Evolutionary conservation across 495 filamentous ascomycete genomes (phyloP).

Genomic region (Neurospora sp.): DNA sequence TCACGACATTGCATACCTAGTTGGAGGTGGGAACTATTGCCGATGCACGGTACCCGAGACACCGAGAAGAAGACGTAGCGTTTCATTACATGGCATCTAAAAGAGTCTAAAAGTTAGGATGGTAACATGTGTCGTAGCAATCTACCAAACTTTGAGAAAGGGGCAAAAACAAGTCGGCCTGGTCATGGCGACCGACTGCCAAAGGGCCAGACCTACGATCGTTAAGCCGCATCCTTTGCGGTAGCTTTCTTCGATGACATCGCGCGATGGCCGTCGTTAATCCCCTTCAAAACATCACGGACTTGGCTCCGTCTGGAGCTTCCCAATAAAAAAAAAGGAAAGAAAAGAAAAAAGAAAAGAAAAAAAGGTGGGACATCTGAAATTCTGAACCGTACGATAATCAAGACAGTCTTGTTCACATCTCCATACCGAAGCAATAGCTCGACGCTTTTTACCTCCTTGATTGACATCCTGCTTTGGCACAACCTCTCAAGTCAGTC

Average conservation of each 20-base stretch:
- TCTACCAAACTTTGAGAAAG: background rate
- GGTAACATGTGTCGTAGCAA: background rate
- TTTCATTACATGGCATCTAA: background rate
- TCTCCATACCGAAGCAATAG: background rate
- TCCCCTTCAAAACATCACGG: background rate
- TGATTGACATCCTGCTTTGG: background rate
- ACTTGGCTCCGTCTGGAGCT: background rate
- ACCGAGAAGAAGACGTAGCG: background rate
- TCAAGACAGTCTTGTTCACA: background rate
- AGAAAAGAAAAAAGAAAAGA: background rate
- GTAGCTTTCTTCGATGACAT: background rate
- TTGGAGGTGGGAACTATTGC: background rate
- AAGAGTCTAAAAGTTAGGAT: background rate
- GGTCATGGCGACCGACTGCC: background rate
- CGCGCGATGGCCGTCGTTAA: background rate
- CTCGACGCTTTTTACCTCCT: background rate
- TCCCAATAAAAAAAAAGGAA: too few relatives aligned
- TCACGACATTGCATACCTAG: background rate
- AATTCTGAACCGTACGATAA: background rate
- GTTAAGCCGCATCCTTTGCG: background rate
- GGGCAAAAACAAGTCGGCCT: background rate
- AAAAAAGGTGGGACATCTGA: background rate
- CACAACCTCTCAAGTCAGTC: background rate
- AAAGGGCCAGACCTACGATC: background rate
- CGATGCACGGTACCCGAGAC: background rate